Percentiles rank a stretch among this genome's conserved stretches.
phyloP scores from a whole-genome alignment of 2,329 filamentous ascomycete species.

The Intubia oerlemansii region DNA sequence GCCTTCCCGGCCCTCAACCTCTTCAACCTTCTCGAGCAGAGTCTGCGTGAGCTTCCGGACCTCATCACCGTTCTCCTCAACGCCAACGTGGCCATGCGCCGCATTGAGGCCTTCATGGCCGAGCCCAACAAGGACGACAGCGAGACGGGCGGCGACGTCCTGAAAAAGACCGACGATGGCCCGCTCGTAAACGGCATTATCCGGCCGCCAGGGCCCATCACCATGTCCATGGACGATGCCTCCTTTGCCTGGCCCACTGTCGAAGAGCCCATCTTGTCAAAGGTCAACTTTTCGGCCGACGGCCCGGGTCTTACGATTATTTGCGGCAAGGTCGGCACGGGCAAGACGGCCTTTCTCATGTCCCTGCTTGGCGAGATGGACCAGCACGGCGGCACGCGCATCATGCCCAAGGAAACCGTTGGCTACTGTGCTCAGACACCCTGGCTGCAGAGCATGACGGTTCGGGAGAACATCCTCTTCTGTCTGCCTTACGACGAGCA shows the following conservation, averaged over 20 bases:
- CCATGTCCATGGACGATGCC: conserved; percentile 37
- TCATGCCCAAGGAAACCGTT: conserved; percentile 26
- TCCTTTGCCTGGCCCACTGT: conserved; percentile 66
- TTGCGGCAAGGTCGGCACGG: conserved; percentile 36
- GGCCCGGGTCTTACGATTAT: conserved; percentile 29
- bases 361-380: conserved; percentile 45
- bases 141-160: conserved; percentile 13
- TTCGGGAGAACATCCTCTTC: conserved; percentile 43
- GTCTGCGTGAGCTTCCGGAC: conserved; percentile 52
- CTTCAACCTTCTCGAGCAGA: conserved; percentile 53
- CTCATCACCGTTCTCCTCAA: conserved; percentile 62
- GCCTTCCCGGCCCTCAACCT: conserved; percentile 74
- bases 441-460: conserved; percentile 44
- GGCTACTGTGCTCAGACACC: conserved; percentile 38
- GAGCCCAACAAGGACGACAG: conserved; percentile 54
- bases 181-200: conserved; percentile 2
- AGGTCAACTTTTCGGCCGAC: conserved; percentile 23
- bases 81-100: conserved; percentile 58
- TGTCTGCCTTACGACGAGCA: conserved; percentile 28
- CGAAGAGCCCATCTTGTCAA: conserved; percentile 24
- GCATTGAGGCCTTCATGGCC: conserved; percentile 70
- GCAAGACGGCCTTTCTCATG: conserved; percentile 38
- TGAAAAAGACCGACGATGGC: conserved; percentile 2
- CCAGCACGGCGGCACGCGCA: conserved; percentile 28
- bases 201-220: conserved; percentile 10